Evolutionary conservation across 305 asterid species (phyloP).

Genomic region (Solanum chacoense): DNA sequence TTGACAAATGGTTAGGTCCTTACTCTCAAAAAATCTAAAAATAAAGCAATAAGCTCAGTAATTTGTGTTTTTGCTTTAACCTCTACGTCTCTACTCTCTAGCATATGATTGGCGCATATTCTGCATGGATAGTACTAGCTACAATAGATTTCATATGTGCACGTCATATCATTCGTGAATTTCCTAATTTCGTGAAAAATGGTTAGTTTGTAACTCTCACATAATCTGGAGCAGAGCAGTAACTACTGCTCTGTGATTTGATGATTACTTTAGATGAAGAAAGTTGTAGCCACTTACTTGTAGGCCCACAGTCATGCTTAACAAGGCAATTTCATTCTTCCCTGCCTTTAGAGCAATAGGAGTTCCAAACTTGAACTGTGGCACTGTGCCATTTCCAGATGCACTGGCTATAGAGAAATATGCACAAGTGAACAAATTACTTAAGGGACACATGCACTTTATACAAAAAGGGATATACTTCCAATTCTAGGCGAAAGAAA

Average conservation of each 20-base stretch:
- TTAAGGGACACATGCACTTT: conserved; percentile 11
- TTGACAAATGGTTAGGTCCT: not conserved
- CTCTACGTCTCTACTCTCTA: not conserved
- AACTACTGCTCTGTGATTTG: not conserved
- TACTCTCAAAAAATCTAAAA: not conserved
- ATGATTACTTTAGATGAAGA: not conserved
- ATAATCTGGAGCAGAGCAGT: not conserved
- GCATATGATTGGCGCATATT: not conserved
- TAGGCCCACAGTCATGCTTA: conserved; percentile 86
- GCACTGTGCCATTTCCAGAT: conserved; percentile 69
- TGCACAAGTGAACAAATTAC: conserved; percentile 2
- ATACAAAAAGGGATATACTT: not conserved
- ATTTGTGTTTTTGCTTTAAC: not conserved
- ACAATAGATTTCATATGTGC: not conserved
- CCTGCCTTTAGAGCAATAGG: conserved; percentile 63
- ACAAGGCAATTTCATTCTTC: conserved; percentile 64
- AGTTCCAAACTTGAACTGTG: conserved; percentile 42
- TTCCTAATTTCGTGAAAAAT: not conserved
- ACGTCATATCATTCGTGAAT: not conserved
- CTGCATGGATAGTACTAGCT: not conserved
- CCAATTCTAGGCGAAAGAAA: not conserved
- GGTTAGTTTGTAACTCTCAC: not conserved
- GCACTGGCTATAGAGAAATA: conserved; percentile 56
- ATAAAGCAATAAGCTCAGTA: not conserved
- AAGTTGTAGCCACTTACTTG: conserved; percentile 34